A percentile compares a stretch with the other conserved stretches of the same genome.
Evolutionary conservation across 192 early-diverging fungal genomes (phyloP).

Genomic region (Piromyces sp.): DNA sequence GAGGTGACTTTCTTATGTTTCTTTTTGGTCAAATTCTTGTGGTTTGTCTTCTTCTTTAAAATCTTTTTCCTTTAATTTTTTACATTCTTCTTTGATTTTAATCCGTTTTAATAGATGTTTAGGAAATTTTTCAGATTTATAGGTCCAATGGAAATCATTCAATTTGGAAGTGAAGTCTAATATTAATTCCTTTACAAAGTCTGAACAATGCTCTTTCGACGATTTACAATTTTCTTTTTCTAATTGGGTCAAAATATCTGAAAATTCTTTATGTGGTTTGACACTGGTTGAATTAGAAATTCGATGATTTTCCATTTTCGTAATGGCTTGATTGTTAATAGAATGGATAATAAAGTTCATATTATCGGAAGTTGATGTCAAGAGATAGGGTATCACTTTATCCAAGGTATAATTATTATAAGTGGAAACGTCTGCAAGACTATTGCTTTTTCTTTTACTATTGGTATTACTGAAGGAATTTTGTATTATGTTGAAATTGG

Average conservation of each 20-base stretch:
- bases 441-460: too few relatives aligned
- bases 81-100: not conserved
- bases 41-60: not conserved
- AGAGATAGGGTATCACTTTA: not conserved
- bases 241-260: not conserved
- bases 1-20: too few relatives aligned
- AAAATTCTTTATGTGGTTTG: not conserved
- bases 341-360: not conserved
- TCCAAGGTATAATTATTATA: not conserved
- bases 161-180: not conserved
- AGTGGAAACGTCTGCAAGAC: too few relatives aligned
- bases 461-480: too few relatives aligned
- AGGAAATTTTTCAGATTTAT: not conserved
- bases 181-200: not conserved
- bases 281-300: too few relatives aligned
- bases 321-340: not conserved
- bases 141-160: not conserved
- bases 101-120: not conserved
- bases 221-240: not conserved
- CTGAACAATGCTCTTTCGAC: not conserved
- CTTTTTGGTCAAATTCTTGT: too few relatives aligned
- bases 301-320: too few relatives aligned
- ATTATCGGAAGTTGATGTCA: not conserved
- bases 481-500: too few relatives aligned
- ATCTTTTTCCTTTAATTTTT: not conserved